Percentiles rank a stretch among this genome's conserved stretches.
Conservation (phyloP, 495 filamentous ascomycete genomes). For the Penicillium cinerascens region DNA sequence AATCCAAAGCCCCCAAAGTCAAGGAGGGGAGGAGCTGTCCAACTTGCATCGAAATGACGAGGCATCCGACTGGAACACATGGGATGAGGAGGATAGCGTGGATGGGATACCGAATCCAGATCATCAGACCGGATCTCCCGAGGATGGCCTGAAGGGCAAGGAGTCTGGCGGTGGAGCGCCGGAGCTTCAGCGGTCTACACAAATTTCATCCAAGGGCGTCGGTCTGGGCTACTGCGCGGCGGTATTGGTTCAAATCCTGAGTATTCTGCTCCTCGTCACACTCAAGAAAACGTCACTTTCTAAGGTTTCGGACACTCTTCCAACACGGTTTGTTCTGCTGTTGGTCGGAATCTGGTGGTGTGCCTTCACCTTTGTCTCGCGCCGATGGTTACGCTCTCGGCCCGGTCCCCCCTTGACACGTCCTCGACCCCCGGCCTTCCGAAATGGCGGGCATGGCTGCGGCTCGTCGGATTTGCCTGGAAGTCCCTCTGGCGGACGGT, state of each 20-base stretch:
- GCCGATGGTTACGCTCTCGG: constrained; percentile 77
- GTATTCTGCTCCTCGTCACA: constrained; percentile 63
- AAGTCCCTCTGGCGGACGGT: constrained; percentile 72
- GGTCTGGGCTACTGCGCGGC: constrained; percentile 78
- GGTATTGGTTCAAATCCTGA: constrained; percentile 69
- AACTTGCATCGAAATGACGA: constrained; percentile 16
- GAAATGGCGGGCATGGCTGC: constrained; percentile 33
- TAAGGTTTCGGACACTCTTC: constrained; percentile 33
- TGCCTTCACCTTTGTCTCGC: constrained; percentile 72
- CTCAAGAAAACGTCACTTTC: constrained; percentile 59
- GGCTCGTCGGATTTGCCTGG: constrained; percentile 74
- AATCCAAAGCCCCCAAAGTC: constrained; percentile 24
- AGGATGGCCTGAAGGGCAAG: constrained; percentile 8
- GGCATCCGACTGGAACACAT: constrained; percentile 29
- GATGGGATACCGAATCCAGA: constrained; percentile 26
- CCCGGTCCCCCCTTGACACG: constrained; percentile 69
- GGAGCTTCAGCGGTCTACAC: constrained; percentile 69
- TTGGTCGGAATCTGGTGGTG: constrained; percentile 88
- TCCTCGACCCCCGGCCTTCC: constrained; percentile 11
- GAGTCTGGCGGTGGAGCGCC: constrained; percentile 42
- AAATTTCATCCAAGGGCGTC: constrained; percentile 77
- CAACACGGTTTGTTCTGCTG: constrained; percentile 72
- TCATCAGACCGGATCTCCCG: constrained; percentile 2
- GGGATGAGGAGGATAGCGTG: constrained; percentile 32
- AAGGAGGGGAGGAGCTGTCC: constrained; percentile 24